Base-by-base conservation (phyloP, 768 basidiomycete species). In the Suillus sp. region DNA sequence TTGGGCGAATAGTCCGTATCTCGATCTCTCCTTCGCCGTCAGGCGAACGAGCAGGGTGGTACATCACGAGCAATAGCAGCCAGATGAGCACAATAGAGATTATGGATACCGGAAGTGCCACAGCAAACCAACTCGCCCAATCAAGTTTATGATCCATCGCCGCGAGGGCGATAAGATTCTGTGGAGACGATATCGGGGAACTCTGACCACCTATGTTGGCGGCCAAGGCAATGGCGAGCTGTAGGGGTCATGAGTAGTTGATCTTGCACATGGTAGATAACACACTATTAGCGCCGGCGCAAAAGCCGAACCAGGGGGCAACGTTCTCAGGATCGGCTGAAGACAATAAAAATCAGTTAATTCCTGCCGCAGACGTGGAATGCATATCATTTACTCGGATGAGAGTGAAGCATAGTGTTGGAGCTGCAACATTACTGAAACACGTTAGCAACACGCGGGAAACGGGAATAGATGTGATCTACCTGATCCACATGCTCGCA, bases 401-500 rank as follows among this genome's bases (percentile, higher is more conserved):
- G 63, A 99, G 81, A 22, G 95, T 93, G 74, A 97, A 99, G 79
- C 97, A 98, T 13, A 99, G 82, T 2, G 96, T 97, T 11, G 96
- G 96, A 20, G 97, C 97, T 4, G 97, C 96, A 22, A 99, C 97
- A 72, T 99, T 99, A 76, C 93, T 92, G 47, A 14, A 51, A 18
- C 9, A 43, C 50, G 37, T 13, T 6, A 20, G 34, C n/a, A 45
- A 32, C 7, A 11, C n/a, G 37, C 5, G 38, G 30, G 25, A 13
- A 18, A 20, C 27, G 5, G 38, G 38, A 40, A 40, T 30, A 18
- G 11, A 20, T 20, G 38, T 30, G 57, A 66, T 77, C 51, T 61
- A 90, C 91, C 91, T 95, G 70, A 99, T 99, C 97, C 95, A 99
- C 96, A 99, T 99, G 76, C 93, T 95, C 3, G 96, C 95, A 73